phyloP scores from a whole-genome alignment of 2,329 filamentous ascomycete genomes.

The Beauveria brongniartii region DNA sequence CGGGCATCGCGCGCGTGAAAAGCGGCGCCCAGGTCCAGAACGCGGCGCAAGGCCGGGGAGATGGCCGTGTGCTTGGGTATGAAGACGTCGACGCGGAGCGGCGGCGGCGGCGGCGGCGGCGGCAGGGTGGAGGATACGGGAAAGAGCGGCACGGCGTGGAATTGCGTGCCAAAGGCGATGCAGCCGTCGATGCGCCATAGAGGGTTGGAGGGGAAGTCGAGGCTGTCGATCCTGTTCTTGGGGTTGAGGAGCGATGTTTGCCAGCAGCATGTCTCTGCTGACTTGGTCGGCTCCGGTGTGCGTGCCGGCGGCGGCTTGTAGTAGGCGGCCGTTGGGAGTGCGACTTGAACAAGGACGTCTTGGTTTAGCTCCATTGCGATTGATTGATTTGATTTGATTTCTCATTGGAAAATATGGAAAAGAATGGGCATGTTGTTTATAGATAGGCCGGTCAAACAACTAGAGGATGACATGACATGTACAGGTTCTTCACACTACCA shows the following conservation, averaged over 20 bases:
- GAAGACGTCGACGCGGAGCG: constrained; percentile 51
- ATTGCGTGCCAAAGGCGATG: constrained; percentile 48
- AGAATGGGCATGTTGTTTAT: too few relatives aligned
- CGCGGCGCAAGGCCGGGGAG: constrained; percentile 29
- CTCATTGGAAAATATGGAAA: too few relatives aligned
- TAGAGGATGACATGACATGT: too few relatives aligned
- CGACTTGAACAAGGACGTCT: constrained; percentile 44
- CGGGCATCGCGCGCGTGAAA: constrained; percentile 47
- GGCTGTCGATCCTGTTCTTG: constrained; percentile 52
- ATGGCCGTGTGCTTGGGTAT: constrained; percentile 40
- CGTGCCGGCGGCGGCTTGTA: constrained; percentile 9
- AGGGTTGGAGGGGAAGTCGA: constrained; percentile 34
- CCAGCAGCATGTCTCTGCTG: constrained; percentile 29
- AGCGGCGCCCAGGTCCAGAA: constrained; percentile 34
- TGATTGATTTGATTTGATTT: neutral
- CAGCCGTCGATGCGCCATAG: constrained; percentile 54
- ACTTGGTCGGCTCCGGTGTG: constrained; percentile 10
- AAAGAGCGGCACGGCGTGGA: constrained; percentile 48
- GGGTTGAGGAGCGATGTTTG: constrained; percentile 45
- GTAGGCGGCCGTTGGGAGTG: constrained; percentile 51
- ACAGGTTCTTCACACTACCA: too few relatives aligned
- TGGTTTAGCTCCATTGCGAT: constrained; percentile 44
- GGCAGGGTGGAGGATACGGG: constrained; percentile 18
- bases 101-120: constrained; percentile 25
- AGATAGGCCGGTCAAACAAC: too few relatives aligned